These are phyloP conservation scores for Sporisorium scitamineum DNA, from an alignment of 1,284 basidiomycete genomes.

Conservation along the genomic window DNA sequence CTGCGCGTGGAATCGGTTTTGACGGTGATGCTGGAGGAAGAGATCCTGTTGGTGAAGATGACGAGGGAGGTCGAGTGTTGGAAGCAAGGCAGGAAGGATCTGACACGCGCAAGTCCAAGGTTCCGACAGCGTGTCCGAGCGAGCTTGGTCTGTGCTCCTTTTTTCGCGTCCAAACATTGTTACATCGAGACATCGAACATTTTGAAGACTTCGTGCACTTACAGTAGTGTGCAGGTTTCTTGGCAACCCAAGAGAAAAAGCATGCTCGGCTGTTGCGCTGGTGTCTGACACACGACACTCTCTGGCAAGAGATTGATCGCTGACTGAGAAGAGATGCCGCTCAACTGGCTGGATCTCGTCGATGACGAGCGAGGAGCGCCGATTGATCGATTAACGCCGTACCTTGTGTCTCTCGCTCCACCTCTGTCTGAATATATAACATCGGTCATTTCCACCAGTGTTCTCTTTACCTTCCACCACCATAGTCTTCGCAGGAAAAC, in stretches of 20 bases:
- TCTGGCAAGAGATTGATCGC: neutral
- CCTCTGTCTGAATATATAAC: neutral
- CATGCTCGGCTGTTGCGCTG: neutral
- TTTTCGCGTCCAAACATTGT: neutral
- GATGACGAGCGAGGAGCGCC: neutral
- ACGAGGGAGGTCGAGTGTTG: neutral
- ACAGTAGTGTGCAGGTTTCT: neutral
- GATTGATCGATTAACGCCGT: slow-evolving; percentile 8
- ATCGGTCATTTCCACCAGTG: too few relatives aligned
- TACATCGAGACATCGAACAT: neutral
- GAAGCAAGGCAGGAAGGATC: neutral
- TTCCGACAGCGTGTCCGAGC: neutral
- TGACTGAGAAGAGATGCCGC: slow-evolving; percentile 8
- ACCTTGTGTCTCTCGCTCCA: too few relatives aligned
- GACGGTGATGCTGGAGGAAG: neutral
- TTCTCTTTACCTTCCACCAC: neutral
- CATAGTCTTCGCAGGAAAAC: too few relatives aligned
- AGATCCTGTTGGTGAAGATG: neutral
- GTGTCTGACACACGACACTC: slow-evolving; percentile 20
- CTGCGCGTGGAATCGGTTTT: neutral
- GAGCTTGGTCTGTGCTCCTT: neutral
- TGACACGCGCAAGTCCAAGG: neutral
- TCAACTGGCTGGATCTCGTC: neutral
- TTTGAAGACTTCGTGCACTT: neutral
- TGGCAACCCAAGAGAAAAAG: neutral